Base-by-base conservation (phyloP, 768 basidiomycete species). In the Postia placenta region DNA sequence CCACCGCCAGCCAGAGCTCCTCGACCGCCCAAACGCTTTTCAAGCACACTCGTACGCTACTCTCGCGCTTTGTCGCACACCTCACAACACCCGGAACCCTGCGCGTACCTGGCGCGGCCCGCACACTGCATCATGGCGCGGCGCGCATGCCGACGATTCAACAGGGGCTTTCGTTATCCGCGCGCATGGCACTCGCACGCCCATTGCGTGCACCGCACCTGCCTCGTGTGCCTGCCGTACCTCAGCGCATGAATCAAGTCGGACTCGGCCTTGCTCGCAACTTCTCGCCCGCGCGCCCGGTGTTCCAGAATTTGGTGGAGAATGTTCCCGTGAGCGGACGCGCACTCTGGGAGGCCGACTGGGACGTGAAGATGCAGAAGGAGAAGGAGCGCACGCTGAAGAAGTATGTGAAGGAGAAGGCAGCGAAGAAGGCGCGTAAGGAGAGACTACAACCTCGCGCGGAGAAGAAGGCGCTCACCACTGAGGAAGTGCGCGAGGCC, bases 281-380 rank as follows among this genome's bases (percentile, higher is more conserved):
- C 58, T 93, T 92, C 64, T 81, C 81, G 20, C 78, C 81, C 2
- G 75, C 74, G 11, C 79, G 84, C 2, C 85, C 86, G 2, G 74
- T 91, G 38, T 91, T 92, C 71, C 82, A 89, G 62, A 82, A 86
- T 61, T 64, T 93, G 36, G 80, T 80, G 2, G 78, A 90, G 61
- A 68, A 68, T 46, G 81, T 88, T 0, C 90, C 91, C 5, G 67
- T 93, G n/a, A 74, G 80, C 1, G 78, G 76, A 7, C 77, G 91
- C 23, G 83, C 90, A 2, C 69, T 91, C 37, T 81, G 80, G 61
- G 84, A 90, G 62, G 81, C 78, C 0, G 86, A 90, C 60, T 78
- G 80, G 74, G 81, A 89, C 36, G 26, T 81, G 22, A 75, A 79
- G 53, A 63, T 69, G 56, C 72, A 68, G 52, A 72, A 80, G 64